A percentile compares a stretch with the other conserved stretches of the same genome.
These are phyloP conservation scores for Ganoderma multipileum DNA, from an alignment of 1,284 basidiomycete species.

Conservation along the genomic window DNA sequence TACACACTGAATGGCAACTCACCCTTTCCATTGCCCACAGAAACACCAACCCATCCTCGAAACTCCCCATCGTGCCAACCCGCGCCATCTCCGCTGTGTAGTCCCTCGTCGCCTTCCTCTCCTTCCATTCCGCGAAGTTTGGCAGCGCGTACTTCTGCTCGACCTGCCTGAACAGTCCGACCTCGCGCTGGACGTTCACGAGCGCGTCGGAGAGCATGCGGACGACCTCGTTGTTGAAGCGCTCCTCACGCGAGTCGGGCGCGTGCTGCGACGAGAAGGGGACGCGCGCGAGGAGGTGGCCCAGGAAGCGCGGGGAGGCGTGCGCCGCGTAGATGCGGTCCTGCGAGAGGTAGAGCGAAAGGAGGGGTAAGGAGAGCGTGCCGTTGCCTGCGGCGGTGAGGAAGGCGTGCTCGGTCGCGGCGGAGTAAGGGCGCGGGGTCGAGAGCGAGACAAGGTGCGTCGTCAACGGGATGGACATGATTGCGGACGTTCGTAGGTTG, in stretches of 20 bases:
- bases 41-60: constrained; percentile 74
- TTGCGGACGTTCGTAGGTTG: not conserved
- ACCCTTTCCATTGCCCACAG: constrained; percentile 84
- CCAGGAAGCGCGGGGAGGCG: constrained; percentile 69
- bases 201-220: constrained; percentile 57
- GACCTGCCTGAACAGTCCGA: constrained; percentile 65
- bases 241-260: constrained; percentile 44
- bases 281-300: constrained; percentile 59
- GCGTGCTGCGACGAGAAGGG: constrained; percentile 50
- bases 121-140: constrained; percentile 54
- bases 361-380: constrained; percentile 50
- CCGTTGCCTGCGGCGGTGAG: constrained; percentile 59
- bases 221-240: constrained; percentile 52
- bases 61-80: constrained; percentile 49
- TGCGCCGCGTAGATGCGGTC: constrained; percentile 76
- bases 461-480: constrained; percentile 33
- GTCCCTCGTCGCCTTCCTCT: constrained; percentile 66
- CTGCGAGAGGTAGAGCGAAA: constrained; percentile 69
- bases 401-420: constrained; percentile 63
- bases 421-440: constrained; percentile 47
- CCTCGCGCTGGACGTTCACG: constrained; percentile 65
- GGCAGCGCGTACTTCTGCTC: constrained; percentile 51
- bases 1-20: constrained; percentile 22
- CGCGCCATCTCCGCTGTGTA: constrained; percentile 77
- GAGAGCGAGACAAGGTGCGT: constrained; percentile 44